Base-by-base conservation (phyloP, 139 green algal species). In the Penium margaritaceum region DNA sequence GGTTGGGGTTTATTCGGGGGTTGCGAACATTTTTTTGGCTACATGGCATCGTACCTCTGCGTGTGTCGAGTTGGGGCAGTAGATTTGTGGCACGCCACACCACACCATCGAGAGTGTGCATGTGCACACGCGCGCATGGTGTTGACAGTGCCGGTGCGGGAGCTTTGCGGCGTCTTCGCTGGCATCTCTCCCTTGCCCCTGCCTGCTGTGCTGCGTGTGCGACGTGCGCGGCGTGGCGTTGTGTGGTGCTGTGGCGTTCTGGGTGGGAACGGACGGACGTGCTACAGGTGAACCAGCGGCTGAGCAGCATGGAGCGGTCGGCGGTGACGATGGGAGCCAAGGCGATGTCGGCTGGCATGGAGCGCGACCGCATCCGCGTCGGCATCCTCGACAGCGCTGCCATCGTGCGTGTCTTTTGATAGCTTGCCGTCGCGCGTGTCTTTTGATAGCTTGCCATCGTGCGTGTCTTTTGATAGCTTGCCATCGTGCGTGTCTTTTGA, bases 381-480 rank as follows among this genome's bases (percentile, higher is more conserved):
- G 72, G 72, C 37, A 84, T 86, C 41, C 78, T 86, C 29, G 81
- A 86, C 41, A 72, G 84, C 34, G 76, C 76, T 1, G 63, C 46
- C 39, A 75, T 86, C 24, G 81, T 86, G 53, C 51, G 74, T 75
- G 33, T n/a, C 61, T 62, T 51, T 39, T n/a, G n/a, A n/a, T n/a
- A n/a, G n/a, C n/a, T n/a, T 7, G 60, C 36, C 33, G 67, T 85
- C 30, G 80, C 83, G 44, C 46, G 74, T 75, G 33, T n/a, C 61
- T 62, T 51, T 39, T n/a, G n/a, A n/a, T n/a, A n/a, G n/a, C n/a
- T n/a, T 7, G 60, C 36, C 33, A 73, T 85, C 30, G 80, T 85
- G 44, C 46, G 74, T 75, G 33, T n/a, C 61, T 62, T 51, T n/a
- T n/a, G n/a, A n/a, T n/a, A n/a, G n/a, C n/a, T n/a, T n/a, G n/a